Base-by-base conservation (phyloP, 345 rosid genomes). In the Bruguiera parviflora region DNA sequence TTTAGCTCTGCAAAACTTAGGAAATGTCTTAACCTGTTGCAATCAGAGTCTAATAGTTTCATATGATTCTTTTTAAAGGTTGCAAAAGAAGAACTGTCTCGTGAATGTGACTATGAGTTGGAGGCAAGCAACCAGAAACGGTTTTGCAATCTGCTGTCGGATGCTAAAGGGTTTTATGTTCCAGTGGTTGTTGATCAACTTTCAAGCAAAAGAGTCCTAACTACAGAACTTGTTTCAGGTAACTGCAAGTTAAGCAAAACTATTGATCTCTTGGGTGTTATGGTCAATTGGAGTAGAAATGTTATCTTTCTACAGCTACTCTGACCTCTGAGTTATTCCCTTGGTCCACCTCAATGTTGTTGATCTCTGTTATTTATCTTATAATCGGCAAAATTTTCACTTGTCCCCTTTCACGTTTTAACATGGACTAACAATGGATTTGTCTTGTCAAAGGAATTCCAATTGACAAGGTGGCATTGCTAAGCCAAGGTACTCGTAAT, bases 111-210 rank as follows among this genome's bases (percentile, higher is more conserved):
- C 89, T 95, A 92, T 72, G 87, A 80, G 63, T 70, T 92, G 58
- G 99, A 95, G 84, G 96, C 98, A 69, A 71, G 70, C 24, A 92
- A 89, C 81, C 94, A 92, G 87, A 95, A 92, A 80, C 82, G 81
- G 35, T 92, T 95, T 71, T 78, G 82, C 57, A 76, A 87, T 28
- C 77, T 90, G 74, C 82, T 95, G 25, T 75, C 87, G 33, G 69
- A 64, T 72, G 71, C 68, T 24, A 71, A 84, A 64, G 96, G 89
- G 67, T 87, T 86, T 74, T 90, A 92, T 63, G 97, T 95, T 73
- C 99, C 98, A 1, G 35, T 64, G 62, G 99, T 92, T 37, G 72
- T 90, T 47, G 96, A 92, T 79, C 83, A 88, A 43, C 31, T 84
- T 71, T 95, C 96, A 72, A 79, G 97, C 83, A 88, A 79, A 81